Base-by-base conservation (phyloP, 148 eudicot species). In the Polygonum aviculare region DNA sequence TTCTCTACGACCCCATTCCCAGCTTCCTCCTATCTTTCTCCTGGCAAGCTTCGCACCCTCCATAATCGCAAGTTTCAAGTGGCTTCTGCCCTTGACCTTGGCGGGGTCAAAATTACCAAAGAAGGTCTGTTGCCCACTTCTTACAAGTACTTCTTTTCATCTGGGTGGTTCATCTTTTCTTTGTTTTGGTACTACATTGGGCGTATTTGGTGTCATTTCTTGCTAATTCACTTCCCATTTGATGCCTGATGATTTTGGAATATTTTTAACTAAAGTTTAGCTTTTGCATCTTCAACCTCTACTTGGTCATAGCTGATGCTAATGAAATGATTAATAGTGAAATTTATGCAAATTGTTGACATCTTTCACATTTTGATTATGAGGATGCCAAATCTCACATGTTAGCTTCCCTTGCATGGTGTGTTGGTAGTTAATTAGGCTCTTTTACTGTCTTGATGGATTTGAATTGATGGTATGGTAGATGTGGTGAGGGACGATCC, bases 401-500 rank as follows among this genome's bases (percentile, higher is more conserved):
- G 50, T 38, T 22, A 51, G 21, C 45, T 73, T 50, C 40, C 47
- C 12, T 51, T 65, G 70, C 45, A 33, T 77, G 11, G 59, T 41
- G 19, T 45, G 3, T 45, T 55, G 69, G 47, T 44, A 44, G 47
- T 44, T 44, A 44, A 44, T 65, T 18, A 72, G 52, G 7, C 31
- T 49, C 6, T 69, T 72, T 44, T 69, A n/a, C 45, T 51, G 75
- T 35, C 22, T 73, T 74, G 75, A 69, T 70, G 74, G 31, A 39
- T 72, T 65, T 81, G 31, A 73, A 71, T 19, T 55, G 55, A 74
- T 77, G 75, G 69, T 40, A 77, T 50, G 84, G 79, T 78, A 95
- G 99, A 95, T 81, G 89, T 95, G 76, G 99, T 95, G 72, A 89
- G 87, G 74, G 89, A 95, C 84, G 94, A 95, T 79, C 93, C 97